Evolutionary conservation across 2,329 filamentous ascomycete genomes (phyloP).

Genomic region (Colletotrichum tropicale): DNA sequence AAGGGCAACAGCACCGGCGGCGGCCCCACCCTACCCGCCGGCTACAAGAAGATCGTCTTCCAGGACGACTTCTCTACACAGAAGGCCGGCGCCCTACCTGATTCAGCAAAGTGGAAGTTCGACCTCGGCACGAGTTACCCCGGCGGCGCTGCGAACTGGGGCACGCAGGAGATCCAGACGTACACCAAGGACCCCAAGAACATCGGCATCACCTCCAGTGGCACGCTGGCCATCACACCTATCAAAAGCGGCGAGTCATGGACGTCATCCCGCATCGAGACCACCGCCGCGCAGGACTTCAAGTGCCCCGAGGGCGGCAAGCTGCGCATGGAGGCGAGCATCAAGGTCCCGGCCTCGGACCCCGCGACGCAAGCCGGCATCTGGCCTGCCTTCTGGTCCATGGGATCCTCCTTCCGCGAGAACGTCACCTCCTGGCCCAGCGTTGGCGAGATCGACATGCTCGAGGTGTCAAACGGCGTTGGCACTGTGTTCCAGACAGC

Average conservation of each 20-base stretch:
- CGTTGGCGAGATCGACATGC: slow-evolving; percentile 48
- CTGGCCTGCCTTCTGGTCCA: slow-evolving; percentile 53
- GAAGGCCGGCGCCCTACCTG: slow-evolving; percentile 34
- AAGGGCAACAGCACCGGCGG: neutral
- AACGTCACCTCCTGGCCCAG: slow-evolving; percentile 45
- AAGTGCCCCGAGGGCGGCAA: slow-evolving; percentile 33
- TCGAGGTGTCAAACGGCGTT: slow-evolving; percentile 47
- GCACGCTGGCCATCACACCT: slow-evolving; percentile 25
- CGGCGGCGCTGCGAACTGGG: slow-evolving; percentile 50
- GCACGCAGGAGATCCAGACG: slow-evolving; percentile 51
- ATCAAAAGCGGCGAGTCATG: slow-evolving; percentile 33
- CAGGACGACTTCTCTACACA: slow-evolving; percentile 32
- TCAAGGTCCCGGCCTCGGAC: slow-evolving; percentile 38
- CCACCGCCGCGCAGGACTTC: slow-evolving; percentile 36
- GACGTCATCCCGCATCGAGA: slow-evolving; percentile 51
- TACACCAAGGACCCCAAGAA: slow-evolving; percentile 47
- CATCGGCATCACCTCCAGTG: slow-evolving; percentile 38
- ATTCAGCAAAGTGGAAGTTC: slow-evolving; percentile 45
- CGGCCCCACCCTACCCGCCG: slow-evolving; percentile 14
- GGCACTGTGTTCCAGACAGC: slow-evolving; percentile 37
- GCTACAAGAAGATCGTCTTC: slow-evolving; percentile 28
- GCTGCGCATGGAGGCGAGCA: slow-evolving; percentile 41
- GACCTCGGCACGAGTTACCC: slow-evolving; percentile 50
- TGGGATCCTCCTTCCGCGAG: slow-evolving; percentile 41
- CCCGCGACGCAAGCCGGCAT: slow-evolving; percentile 38